Conservation (phyloP, 768 basidiomycete species). For the Auricularia cornea region DNA sequence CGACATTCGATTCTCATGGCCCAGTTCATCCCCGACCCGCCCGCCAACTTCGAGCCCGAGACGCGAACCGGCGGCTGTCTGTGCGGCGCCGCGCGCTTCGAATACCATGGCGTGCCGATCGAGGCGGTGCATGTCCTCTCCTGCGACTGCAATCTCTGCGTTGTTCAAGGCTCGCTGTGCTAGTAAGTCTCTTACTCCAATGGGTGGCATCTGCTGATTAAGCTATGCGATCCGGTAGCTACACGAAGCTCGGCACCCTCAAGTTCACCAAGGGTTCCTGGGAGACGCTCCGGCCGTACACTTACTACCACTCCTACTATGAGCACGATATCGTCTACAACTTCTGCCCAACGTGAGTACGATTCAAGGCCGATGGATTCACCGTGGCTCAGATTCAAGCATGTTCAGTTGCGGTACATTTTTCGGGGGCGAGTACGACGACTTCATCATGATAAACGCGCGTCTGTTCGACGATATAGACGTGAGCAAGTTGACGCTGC, state of each 20-base stretch:
- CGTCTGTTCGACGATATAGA: not conserved
- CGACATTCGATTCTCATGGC: not conserved
- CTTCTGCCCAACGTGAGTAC: not conserved
- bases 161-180: not conserved
- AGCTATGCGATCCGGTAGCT: not conserved
- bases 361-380: not conserved
- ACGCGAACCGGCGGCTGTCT: not conserved
- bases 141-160: not conserved
- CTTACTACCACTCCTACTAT: not conserved
- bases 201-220: not conserved
- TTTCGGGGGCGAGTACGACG: not conserved
- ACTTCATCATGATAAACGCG: not conserved
- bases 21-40: not conserved
- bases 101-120: not conserved
- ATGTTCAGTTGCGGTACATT: not conserved
- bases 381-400: not conserved
- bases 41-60: not conserved
- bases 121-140: not conserved
- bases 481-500: not conserved
- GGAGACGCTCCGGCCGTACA: not conserved
- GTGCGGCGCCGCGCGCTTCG: not conserved
- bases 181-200: not conserved
- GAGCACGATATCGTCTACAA: not conserved
- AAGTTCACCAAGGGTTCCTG: not conserved
- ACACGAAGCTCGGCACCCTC: not conserved